Base-by-base conservation (phyloP, 2,329 filamentous ascomycete genomes). In the Fusarium redolens region DNA sequence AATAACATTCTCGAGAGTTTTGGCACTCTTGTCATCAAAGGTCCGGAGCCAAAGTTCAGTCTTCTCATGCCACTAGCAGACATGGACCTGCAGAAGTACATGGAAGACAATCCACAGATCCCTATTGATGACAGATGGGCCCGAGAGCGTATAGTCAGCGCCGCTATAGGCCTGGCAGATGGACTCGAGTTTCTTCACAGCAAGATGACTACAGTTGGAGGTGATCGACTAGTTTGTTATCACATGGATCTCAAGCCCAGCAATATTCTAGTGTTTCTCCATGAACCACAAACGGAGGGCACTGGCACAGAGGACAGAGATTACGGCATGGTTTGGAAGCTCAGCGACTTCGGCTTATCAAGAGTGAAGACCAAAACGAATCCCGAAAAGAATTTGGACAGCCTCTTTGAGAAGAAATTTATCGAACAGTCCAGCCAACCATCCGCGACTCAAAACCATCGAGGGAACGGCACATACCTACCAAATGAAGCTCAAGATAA, bases 281-380 rank as follows among this genome's bases (percentile, higher is more conserved):
- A 48, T 11, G 4, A 5, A 0, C 13, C 28, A 30, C 18, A 18
- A 48, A 11, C 0, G 4, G 8, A 48, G 13, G 18, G 18, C 10
- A n/a, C 2, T 6, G 13, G 8, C 18, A 30, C 18, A 48, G 28
- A 48, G 0, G 18, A 31, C 22, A 8, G 22, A 5, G 28, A 12
- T 20, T n/a, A 30, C 8, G 28, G 6, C 1, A 48, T 48, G 45
- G 11, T 22, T n/a, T 22, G 28, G 45, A 48, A 48, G 28, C 45
- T 48, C 0, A 48, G 28, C 10, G 45, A 48, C 45, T 48, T 48
- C 11, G 28, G 25, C 4, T 15, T 48, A 14, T 48, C 45, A 1
- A 48, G 45, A 31, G 45, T 48, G 10, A 48, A 48, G 28, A 48
- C 18, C 13, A 48, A 2, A 20, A 48, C 12, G 14, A 15, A 15